Base-by-base conservation (phyloP, 495 filamentous ascomycete genomes). In the Hypomontagnella monticulosa region DNA sequence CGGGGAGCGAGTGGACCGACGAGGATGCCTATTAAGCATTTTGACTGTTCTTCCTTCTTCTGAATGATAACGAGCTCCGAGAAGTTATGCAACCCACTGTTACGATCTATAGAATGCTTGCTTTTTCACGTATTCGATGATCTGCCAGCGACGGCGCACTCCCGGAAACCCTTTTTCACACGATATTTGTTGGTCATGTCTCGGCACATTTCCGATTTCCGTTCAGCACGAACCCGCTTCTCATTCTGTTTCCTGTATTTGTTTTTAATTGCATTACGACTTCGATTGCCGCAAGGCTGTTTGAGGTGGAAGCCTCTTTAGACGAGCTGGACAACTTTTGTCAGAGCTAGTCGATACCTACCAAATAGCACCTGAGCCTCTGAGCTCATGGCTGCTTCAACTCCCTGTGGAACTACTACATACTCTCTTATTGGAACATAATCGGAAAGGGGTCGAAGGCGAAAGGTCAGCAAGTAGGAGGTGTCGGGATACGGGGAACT, bases 1-100 rank as follows among this genome's bases (percentile, higher is more conserved):
- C 80, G 14, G 81, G 80, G 9, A 83, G 82, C 62, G 83, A 86
- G 63, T 85, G 83, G 83, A 84, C 82, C 9, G 83, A 86, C 57
- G 82, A 83, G 61, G 83, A 84, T 64, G 80, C 74, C 11, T 83
- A 79, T 58, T 85, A 67, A 74, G 15, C 37, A 52, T 51, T 51
- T 53, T 23, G 40, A 49, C 41, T 33, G n/a, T 38, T 42, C 57
- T 58, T 55, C 43, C 57, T 42, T 51, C 62, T 63, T 51, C 62
- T 63, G 61, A 46, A 69, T 47, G 54, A 69, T 72, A 54, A 73
- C 44, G 63, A 72, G 59, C 57, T 54, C 57, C 59, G 57, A 49
- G 37, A 54, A 55, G 42, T 62, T 55, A 62, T 50, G 58, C 43
- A 48, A 41, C 57, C 67, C 47, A 62, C 59, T 30, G 57, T 54